These are phyloP conservation scores for Aspergillus sergii DNA, from an alignment of 2,329 filamentous ascomycete species.

Conservation along the genomic window DNA sequence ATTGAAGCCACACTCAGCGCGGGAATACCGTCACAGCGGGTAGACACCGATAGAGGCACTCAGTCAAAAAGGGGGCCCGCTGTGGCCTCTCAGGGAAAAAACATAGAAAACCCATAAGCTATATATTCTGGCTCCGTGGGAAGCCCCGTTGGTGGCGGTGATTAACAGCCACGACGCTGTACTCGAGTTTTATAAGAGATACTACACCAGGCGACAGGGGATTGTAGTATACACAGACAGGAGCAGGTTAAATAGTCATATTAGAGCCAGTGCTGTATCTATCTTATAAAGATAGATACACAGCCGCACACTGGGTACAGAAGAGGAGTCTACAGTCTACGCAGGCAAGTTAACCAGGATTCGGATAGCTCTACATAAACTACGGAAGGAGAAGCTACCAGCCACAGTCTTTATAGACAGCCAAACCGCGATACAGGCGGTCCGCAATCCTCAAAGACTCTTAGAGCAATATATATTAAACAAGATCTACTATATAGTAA, in stretches of 20 bases:
- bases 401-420: neutral
- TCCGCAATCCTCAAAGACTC: neutral
- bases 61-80: too few relatives aligned
- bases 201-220: too few relatives aligned
- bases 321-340: too few relatives aligned
- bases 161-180: neutral
- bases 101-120: neutral
- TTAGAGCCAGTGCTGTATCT: too few relatives aligned
- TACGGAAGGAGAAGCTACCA: accelerated
- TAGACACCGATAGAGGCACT: neutral
- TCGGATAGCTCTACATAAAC: too few relatives aligned
- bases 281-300: accelerated
- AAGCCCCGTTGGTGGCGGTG: neutral
- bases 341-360: too few relatives aligned
- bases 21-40: neutral
- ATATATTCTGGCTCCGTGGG: neutral
- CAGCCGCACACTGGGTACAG: accelerated
- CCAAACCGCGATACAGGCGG: neutral
- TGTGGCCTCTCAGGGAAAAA: too few relatives aligned
- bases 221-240: too few relatives aligned
- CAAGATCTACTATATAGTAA: neutral
- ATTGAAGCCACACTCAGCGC: neutral
- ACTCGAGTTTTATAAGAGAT: too few relatives aligned
- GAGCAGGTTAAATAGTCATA: too few relatives aligned
- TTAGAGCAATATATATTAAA: neutral